Conservation (phyloP, 441 rosid species). For the Adansonia rubrostipa region DNA sequence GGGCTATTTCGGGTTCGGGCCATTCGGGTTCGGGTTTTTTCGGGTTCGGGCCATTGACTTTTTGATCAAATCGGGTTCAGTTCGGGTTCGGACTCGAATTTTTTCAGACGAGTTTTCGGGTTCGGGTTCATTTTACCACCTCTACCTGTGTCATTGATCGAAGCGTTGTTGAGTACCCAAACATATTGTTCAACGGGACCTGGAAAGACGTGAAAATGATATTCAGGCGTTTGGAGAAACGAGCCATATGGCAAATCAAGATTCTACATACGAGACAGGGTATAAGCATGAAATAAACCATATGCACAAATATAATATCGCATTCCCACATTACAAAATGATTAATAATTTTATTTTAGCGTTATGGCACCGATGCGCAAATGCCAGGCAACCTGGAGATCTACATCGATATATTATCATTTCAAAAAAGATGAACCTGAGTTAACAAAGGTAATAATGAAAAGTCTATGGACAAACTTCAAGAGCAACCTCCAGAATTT, state of each 20-base stretch:
- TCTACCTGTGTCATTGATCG: constrained; percentile 99
- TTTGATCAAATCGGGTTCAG: too few relatives aligned
- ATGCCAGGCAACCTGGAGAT: constrained; percentile 11
- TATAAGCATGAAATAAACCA: not conserved
- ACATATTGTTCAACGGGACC: constrained; percentile 98
- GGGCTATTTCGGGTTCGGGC: too few relatives aligned
- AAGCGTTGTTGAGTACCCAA: constrained; percentile 93
- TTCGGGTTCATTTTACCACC: too few relatives aligned
- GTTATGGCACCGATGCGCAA: not conserved
- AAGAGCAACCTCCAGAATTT: not conserved
- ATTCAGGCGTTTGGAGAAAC: not conserved
- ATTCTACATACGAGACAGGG: not conserved
- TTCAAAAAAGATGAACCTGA: not conserved
- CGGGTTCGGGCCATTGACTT: too few relatives aligned
- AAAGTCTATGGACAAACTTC: not conserved
- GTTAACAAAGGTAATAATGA: not conserved
- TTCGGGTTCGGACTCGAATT: too few relatives aligned
- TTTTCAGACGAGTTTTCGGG: too few relatives aligned
- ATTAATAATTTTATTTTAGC: not conserved
- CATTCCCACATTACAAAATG: not conserved
- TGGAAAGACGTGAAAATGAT: constrained; percentile 32
- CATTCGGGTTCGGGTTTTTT: too few relatives aligned
- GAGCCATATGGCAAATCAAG: not conserved
- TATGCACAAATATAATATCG: not conserved
- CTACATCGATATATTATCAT: not conserved